Evolutionary conservation across 1,284 basidiomycete genomes (phyloP).

Genomic region (Xanthoconium separans): DNA sequence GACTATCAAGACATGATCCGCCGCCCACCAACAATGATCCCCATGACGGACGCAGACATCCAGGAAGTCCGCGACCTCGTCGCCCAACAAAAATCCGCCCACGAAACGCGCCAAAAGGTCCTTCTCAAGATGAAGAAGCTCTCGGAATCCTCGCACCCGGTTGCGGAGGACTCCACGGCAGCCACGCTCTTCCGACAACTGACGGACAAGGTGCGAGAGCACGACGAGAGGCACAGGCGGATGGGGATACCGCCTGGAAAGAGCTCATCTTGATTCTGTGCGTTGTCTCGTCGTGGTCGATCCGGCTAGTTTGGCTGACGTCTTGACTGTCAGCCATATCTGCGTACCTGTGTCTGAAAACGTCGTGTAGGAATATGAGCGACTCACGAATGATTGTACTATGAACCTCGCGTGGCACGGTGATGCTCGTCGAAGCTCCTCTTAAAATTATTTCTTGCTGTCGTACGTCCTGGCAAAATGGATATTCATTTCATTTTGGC

Average conservation of each 20-base stretch:
- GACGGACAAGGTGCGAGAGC: conserved; percentile 31
- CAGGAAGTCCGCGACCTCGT: conserved; percentile 69
- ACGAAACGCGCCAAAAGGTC: conserved; percentile 39
- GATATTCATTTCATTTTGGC: too few relatives aligned
- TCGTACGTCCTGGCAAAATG: neutral
- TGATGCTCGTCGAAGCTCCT: too few relatives aligned
- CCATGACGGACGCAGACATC: conserved; percentile 70
- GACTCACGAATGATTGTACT: too few relatives aligned
- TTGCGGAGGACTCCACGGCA: conserved; percentile 29
- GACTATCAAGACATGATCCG: conserved; percentile 57
- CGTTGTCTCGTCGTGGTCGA: neutral
- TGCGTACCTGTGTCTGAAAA: neutral
- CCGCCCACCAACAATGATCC: conserved; percentile 68
- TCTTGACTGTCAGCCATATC: too few relatives aligned
- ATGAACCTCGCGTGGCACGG: too few relatives aligned
- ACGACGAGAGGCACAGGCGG: conserved; percentile 38
- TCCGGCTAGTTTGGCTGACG: neutral
- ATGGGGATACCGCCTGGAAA: conserved; percentile 42
- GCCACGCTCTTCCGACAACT: conserved; percentile 41
- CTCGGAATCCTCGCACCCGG: conserved; percentile 41
- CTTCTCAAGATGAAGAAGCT: conserved; percentile 45
- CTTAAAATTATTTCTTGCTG: too few relatives aligned
- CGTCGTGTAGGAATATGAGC: too few relatives aligned
- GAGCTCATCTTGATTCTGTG: conserved; percentile 15
- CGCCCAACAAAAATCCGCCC: conserved; percentile 50